These are phyloP conservation scores for Aphanomyces astaci DNA, from an alignment of 352 stramenopile species.

Conservation along the genomic window DNA sequence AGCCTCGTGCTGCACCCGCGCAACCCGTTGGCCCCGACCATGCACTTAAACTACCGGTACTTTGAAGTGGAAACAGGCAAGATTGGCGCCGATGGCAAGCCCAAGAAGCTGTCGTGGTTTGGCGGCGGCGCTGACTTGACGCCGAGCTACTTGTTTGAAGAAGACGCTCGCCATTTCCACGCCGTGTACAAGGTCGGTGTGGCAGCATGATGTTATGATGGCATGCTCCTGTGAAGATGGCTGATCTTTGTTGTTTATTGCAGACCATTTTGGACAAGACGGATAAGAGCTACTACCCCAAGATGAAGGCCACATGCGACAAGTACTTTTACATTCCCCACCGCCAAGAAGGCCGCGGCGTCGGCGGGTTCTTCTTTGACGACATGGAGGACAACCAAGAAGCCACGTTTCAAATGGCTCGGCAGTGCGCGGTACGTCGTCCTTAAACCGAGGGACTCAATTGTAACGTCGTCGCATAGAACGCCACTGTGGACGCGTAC, in stretches of 20 bases:
- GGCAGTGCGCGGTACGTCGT: slow-evolving; percentile 50
- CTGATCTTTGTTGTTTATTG: neutral
- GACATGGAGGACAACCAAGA: slow-evolving; percentile 93
- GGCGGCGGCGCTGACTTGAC: slow-evolving; percentile 96
- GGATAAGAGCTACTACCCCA: slow-evolving; percentile 87
- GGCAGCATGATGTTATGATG: neutral
- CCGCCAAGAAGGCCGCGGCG: slow-evolving; percentile 90
- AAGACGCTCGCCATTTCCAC: slow-evolving; percentile 97
- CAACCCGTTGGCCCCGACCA: slow-evolving; percentile 88
- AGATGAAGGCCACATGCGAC: slow-evolving; percentile 97
- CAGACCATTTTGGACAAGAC: slow-evolving; percentile 85
- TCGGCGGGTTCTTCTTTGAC: slow-evolving; percentile 99
- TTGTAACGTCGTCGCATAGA: slow-evolving; percentile 25
- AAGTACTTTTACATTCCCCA: slow-evolving; percentile 98
- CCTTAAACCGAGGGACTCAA: too few species aligned
- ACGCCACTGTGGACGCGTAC: slow-evolving; percentile 89
- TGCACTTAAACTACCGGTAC: slow-evolving; percentile 98
- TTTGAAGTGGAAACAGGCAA: slow-evolving; percentile 92
- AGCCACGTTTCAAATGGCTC: slow-evolving; percentile 73
- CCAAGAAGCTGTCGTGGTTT: slow-evolving; percentile 88
- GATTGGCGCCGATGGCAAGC: slow-evolving; percentile 67
- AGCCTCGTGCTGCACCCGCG: slow-evolving; percentile 96
- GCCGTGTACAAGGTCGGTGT: slow-evolving; percentile 91
- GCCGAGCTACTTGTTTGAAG: slow-evolving; percentile 93
- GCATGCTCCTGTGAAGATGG: too few species aligned